Percentiles rank a stretch among this genome's conserved stretches.
Conservation (phyloP, 2,329 filamentous ascomycete genomes). For the Colletotrichum filicis region DNA sequence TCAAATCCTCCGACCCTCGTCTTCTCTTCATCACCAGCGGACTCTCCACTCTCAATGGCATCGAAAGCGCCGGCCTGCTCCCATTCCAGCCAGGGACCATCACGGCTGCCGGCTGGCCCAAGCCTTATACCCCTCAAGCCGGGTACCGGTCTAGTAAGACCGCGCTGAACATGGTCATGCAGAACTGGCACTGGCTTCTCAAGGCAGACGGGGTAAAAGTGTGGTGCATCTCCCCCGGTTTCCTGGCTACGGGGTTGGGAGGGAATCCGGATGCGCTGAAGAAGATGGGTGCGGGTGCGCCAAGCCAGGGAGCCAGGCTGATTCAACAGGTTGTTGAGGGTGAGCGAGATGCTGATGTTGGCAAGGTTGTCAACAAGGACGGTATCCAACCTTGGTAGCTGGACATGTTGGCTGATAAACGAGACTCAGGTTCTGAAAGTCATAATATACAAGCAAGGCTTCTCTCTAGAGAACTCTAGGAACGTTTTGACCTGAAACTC, state of each 20-base stretch:
- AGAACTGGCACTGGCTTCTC: slow-evolving; percentile 53
- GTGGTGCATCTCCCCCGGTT: slow-evolving; percentile 59
- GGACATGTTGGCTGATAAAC: not conserved
- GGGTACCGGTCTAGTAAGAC: slow-evolving; percentile 55
- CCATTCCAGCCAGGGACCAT: slow-evolving; percentile 45
- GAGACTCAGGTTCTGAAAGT: too few relatives aligned
- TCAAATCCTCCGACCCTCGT: slow-evolving; percentile 53
- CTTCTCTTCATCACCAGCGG: slow-evolving; percentile 60
- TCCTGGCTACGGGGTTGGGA: slow-evolving; percentile 58
- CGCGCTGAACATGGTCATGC: slow-evolving; percentile 61
- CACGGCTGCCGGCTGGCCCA: slow-evolving; percentile 56
- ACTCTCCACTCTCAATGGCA: slow-evolving; percentile 46
- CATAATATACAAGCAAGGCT: too few relatives aligned
- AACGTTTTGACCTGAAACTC: too few relatives aligned
- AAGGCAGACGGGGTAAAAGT: slow-evolving; percentile 62
- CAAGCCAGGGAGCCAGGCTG: slow-evolving; percentile 49
- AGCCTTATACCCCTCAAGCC: slow-evolving; percentile 44
- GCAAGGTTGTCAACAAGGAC: slow-evolving; percentile 46
- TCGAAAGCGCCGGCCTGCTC: slow-evolving; percentile 36
- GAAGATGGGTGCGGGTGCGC: slow-evolving; percentile 48
- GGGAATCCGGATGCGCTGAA: slow-evolving; percentile 43
- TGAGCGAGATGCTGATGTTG: slow-evolving; percentile 52
- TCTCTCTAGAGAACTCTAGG: too few relatives aligned
- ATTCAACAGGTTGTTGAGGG: slow-evolving; percentile 54
- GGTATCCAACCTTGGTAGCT: slow-evolving; percentile 46